phyloP scores from a whole-genome alignment of 2,329 filamentous ascomycete species.

The Cordyceps cicadae region DNA sequence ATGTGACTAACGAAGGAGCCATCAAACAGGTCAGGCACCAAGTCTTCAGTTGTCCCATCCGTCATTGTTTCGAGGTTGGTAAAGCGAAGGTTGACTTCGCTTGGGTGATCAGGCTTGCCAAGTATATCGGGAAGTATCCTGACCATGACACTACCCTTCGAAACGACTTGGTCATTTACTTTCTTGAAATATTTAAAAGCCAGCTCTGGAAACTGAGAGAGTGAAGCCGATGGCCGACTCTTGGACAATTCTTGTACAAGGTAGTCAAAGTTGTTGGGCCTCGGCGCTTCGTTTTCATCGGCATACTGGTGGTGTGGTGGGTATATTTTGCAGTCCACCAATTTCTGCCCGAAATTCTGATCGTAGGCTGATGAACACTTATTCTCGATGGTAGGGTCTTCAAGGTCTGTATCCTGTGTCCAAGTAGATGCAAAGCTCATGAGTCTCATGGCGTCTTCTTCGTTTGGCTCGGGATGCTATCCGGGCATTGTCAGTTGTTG shows the following conservation, averaged over 20 bases:
- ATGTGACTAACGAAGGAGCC: constrained; percentile 22
- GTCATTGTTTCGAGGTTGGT: constrained; percentile 28
- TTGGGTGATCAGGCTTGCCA: constrained; percentile 7
- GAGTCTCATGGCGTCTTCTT: not conserved
- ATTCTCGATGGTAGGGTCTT: constrained; percentile 17
- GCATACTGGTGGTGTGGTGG: not conserved
- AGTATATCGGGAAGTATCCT: constrained; percentile 24
- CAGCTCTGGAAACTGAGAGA: not conserved
- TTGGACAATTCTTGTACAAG: not conserved
- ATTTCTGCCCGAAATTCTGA: not conserved
- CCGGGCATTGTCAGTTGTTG: not conserved
- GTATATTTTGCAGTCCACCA: not conserved
- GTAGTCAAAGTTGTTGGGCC: not conserved
- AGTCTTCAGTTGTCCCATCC: constrained; percentile 20
- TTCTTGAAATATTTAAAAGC: not conserved
- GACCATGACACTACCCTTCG: not conserved
- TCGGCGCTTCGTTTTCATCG: not conserved
- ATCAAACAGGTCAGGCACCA: constrained; percentile 26
- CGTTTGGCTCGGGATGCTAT: constrained; percentile 1
- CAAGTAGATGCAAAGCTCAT: not conserved
- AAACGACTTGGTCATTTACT: not conserved
- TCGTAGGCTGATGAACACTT: not conserved
- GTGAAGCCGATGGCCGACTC: not conserved
- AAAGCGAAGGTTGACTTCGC: not conserved
- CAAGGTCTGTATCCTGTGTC: not conserved